These are phyloP conservation scores for Epichloe bromicola DNA, from an alignment of 2,329 filamentous ascomycete species.

Conservation along the genomic window DNA sequence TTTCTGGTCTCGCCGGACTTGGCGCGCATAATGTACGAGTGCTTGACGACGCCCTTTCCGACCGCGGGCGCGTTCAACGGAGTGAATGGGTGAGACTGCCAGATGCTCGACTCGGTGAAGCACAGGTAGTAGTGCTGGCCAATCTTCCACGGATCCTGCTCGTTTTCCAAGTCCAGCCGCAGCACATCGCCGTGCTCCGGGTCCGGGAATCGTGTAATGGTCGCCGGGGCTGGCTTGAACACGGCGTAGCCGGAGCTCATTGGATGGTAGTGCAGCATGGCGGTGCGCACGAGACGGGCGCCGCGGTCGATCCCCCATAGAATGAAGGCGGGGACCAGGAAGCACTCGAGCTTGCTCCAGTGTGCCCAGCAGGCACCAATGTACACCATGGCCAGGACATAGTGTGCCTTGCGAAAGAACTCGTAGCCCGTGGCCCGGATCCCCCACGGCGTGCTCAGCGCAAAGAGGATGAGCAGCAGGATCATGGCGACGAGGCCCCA, in stretches of 20 bases:
- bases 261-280: slow-evolving; percentile 47
- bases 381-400: slow-evolving; percentile 60
- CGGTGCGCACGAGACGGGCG: slow-evolving; percentile 43
- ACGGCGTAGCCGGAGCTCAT: slow-evolving; percentile 23
- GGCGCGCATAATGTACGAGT: slow-evolving; percentile 45
- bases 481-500: slow-evolving; percentile 60
- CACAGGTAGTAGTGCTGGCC: slow-evolving; percentile 63
- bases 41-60: slow-evolving; percentile 27
- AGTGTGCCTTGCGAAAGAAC: slow-evolving; percentile 63
- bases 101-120: slow-evolving; percentile 52
- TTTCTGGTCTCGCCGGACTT: slow-evolving; percentile 47
- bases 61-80: slow-evolving; percentile 40
- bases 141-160: slow-evolving; percentile 47
- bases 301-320: slow-evolving; percentile 54
- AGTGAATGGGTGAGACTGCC: slow-evolving; percentile 63
- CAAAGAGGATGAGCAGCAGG: slow-evolving; percentile 46
- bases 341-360: slow-evolving; percentile 55
- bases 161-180: slow-evolving; percentile 51
- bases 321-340: slow-evolving; percentile 51
- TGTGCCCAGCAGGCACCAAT: slow-evolving; percentile 66
- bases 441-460: slow-evolving; percentile 41
- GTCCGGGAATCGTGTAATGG: slow-evolving; percentile 35
- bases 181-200: slow-evolving; percentile 47
- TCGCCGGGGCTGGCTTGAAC: slow-evolving; percentile 40
- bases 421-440: slow-evolving; percentile 62